Conservation (phyloP, 805 yeast genomes). For the Candida ovalis region DNA sequence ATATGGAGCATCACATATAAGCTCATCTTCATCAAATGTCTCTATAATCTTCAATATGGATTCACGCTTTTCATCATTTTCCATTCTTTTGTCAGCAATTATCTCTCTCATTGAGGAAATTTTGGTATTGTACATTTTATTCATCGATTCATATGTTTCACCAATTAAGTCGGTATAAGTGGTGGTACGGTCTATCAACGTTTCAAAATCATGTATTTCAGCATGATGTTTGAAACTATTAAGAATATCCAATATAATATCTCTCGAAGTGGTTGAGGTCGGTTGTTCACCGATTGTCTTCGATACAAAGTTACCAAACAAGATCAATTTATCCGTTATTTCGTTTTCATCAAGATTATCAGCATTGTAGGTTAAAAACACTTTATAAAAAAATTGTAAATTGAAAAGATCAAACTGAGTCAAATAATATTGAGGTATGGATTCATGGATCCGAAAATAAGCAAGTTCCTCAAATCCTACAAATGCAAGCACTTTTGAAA, state of each 20-base stretch:
- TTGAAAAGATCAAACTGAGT: background rate
- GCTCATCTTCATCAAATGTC: background rate
- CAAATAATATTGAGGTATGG: background rate
- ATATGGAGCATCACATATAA: background rate
- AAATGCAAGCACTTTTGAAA: background rate
- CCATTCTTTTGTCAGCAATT: background rate
- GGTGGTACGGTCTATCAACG: too few species aligned
- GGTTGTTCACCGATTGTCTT: background rate
- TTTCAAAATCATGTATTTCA: too few species aligned
- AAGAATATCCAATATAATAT: too few species aligned
- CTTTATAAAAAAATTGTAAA: background rate
- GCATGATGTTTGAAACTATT: too few species aligned
- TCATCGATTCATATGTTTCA: background rate
- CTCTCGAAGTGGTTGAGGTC: background rate
- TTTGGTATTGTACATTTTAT: background rate
- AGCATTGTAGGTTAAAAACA: background rate
- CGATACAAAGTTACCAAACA: background rate
- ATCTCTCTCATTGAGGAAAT: background rate
- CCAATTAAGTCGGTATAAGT: too few species aligned
- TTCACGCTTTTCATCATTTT: background rate
- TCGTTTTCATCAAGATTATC: background rate
- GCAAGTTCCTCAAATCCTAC: background rate
- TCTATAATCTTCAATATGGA: background rate
- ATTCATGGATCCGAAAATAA: background rate
- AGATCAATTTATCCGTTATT: background rate